Evolutionary conservation across 371 early-diverging fungal species (phyloP).

Genomic region (Mucor circinelloides): DNA sequence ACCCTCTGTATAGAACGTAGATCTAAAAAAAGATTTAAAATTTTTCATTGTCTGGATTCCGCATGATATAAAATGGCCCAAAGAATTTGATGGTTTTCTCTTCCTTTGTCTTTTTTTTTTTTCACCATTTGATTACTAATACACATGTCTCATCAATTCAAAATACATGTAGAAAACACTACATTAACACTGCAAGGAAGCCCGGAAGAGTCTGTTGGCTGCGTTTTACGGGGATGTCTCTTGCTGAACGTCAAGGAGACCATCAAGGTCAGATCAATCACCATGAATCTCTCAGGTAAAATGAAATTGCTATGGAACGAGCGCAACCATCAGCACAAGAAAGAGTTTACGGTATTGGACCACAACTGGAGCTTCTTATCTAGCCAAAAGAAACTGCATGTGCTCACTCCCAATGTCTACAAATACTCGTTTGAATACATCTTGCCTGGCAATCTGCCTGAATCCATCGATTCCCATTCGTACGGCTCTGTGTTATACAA

Average conservation of each 20-base stretch:
- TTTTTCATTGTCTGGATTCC: neutral
- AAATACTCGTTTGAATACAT: conserved; percentile 43
- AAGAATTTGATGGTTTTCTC: neutral
- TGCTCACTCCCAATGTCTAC: conserved; percentile 21
- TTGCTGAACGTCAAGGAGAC: conserved; percentile 25
- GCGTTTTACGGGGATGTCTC: conserved; percentile 35
- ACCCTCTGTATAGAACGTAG: neutral
- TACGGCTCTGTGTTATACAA: conserved; percentile 42
- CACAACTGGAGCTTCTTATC: conserved; percentile 37
- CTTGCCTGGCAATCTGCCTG: conserved; percentile 41
- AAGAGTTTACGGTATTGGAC: conserved; percentile 21
- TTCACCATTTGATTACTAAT: neutral
- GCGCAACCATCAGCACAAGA: conserved; percentile 32
- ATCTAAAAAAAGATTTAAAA: conserved; percentile 1
- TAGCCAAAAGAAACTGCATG: conserved; percentile 20
- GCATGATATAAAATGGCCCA: neutral
- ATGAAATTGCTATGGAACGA: conserved; percentile 36
- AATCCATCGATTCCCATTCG: conserved; percentile 36
- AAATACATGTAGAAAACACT: conserved; percentile 30
- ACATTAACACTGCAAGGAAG: conserved; percentile 30
- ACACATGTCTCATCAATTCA: conserved; percentile 20
- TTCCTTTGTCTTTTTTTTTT: neutral
- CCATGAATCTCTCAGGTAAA: conserved; percentile 27
- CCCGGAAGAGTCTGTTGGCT: conserved; percentile 39
- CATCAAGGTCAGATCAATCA: conserved; percentile 32